Percentiles rank a stretch among this genome's conserved stretches.
These are phyloP conservation scores for Eimeria maxima DNA, from an alignment of 169 alveolate genomes.

Conservation along the genomic window DNA sequence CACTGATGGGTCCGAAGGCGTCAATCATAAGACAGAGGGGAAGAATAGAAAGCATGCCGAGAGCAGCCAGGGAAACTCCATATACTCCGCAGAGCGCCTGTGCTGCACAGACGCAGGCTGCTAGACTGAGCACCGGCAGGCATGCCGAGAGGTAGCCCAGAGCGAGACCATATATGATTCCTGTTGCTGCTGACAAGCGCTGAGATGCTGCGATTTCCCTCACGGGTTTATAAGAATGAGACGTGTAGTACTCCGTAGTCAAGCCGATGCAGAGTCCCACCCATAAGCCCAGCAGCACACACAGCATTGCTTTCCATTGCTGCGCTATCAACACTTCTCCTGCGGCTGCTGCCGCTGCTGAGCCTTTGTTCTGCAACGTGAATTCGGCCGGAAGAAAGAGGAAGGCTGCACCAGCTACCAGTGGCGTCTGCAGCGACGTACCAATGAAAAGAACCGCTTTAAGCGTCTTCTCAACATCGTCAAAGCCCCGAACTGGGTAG, in stretches of 20 bases:
- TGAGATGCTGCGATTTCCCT: slow-evolving; percentile 92
- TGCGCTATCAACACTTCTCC: too few relatives aligned
- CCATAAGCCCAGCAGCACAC: slow-evolving; percentile 91
- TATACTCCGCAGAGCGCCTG: slow-evolving; percentile 90
- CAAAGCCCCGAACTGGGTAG: too few relatives aligned
- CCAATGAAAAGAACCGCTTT: too few relatives aligned
- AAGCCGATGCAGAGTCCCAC: slow-evolving; percentile 91
- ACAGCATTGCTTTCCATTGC: slow-evolving; percentile 84
- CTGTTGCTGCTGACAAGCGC: slow-evolving; percentile 93
- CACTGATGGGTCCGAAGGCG: slow-evolving; percentile 96
- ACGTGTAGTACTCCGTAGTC: slow-evolving; percentile 93
- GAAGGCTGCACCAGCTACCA: too few relatives aligned
- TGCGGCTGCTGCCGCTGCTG: too few relatives aligned
- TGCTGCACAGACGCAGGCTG: slow-evolving; percentile 89
- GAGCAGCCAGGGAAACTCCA: slow-evolving; percentile 94
- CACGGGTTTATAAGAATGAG: slow-evolving; percentile 93
- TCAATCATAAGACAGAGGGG: slow-evolving; percentile 93
- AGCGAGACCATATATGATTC: slow-evolving; percentile 93
- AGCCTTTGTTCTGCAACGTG: not conserved
- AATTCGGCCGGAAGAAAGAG: too few relatives aligned
- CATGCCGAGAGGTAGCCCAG: slow-evolving; percentile 93
- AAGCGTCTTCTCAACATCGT: too few relatives aligned
- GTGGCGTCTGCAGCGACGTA: too few relatives aligned
- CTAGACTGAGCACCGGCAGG: slow-evolving; percentile 92
- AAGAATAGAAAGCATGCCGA: slow-evolving; percentile 95